Evolutionary conservation across 2,329 filamentous ascomycete genomes (phyloP).

Genomic region (Talaromyces atroroseus): DNA sequence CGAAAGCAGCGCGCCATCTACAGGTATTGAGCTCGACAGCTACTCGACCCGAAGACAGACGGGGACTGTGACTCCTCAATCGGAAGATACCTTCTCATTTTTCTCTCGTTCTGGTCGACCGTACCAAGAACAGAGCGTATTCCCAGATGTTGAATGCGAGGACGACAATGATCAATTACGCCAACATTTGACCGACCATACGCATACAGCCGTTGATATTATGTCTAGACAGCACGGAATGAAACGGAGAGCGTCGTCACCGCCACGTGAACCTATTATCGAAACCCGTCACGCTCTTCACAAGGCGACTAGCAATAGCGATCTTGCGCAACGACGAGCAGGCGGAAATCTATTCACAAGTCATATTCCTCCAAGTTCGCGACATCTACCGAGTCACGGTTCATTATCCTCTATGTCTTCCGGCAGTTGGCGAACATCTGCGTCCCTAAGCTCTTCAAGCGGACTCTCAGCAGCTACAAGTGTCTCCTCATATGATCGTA

Average conservation of each 20-base stretch:
- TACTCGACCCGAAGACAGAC: slow-evolving; percentile 40
- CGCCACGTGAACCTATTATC: slow-evolving; percentile 49
- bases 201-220: slow-evolving; percentile 30
- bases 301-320: slow-evolving; percentile 39
- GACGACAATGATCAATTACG: slow-evolving; percentile 34
- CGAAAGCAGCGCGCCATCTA: slow-evolving; percentile 36
- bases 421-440: slow-evolving; percentile 54
- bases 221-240: slow-evolving; percentile 47
- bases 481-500: slow-evolving; percentile 55
- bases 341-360: slow-evolving; percentile 50
- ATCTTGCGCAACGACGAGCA: slow-evolving; percentile 51
- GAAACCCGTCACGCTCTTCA: slow-evolving; percentile 33
- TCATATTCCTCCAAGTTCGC: slow-evolving; percentile 49
- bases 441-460: slow-evolving; percentile 38
- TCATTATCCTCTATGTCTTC: slow-evolving; percentile 64
- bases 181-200: slow-evolving; percentile 36
- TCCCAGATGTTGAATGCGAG: slow-evolving; percentile 45
- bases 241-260: slow-evolving; percentile 61
- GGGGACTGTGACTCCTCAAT: slow-evolving; percentile 42
- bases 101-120: slow-evolving; percentile 52
- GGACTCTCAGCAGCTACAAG: slow-evolving; percentile 57
- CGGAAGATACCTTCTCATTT: slow-evolving; percentile 48
- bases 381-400: slow-evolving; percentile 53
- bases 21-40: slow-evolving; percentile 37
- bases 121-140: slow-evolving; percentile 58